Percentiles rank a stretch among this genome's conserved stretches.
Conservation (phyloP, 2,329 filamentous ascomycete genomes). For the Fusarium siculi region DNA sequence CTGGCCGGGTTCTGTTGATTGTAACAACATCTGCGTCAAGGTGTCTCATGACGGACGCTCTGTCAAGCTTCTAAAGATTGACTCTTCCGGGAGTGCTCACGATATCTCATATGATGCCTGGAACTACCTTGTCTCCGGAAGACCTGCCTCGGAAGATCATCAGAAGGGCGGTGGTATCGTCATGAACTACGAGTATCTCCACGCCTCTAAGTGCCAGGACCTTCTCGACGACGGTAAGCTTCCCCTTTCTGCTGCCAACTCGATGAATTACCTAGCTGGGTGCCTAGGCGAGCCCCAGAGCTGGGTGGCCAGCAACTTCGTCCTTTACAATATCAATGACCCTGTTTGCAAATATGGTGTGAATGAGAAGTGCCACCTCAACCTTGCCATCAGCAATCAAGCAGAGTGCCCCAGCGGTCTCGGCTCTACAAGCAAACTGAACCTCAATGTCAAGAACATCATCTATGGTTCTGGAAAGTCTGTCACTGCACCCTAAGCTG, state of each 20-base stretch:
- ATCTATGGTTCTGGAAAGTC: conserved; percentile 59
- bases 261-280: conserved; percentile 68
- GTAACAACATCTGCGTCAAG: conserved; percentile 66
- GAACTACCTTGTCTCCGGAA: conserved; percentile 66
- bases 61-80: conserved; percentile 68
- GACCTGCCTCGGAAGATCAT: conserved; percentile 58
- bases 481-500: too few species aligned
- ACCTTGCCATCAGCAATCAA: conserved; percentile 62
- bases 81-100: conserved; percentile 64
- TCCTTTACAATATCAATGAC: conserved; percentile 65
- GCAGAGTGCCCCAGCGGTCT: conserved; percentile 59
- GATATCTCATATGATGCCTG: conserved; percentile 71
- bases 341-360: conserved; percentile 60
- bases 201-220: conserved; percentile 59
- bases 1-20: conserved; percentile 64
- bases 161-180: conserved; percentile 59
- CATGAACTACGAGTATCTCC: conserved; percentile 62
- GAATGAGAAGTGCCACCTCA: conserved; percentile 62
- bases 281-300: conserved; percentile 58
- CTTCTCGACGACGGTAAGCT: conserved; percentile 63
- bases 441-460: conserved; percentile 61
- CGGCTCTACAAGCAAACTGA: conserved; percentile 44
- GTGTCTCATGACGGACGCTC: conserved; percentile 59
- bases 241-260: conserved; percentile 65
- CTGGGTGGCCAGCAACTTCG: conserved; percentile 64